Evolutionary conservation across 495 filamentous ascomycete genomes (phyloP), one percentile per base, ranked within the genome.

Genomic region (Evernia prunastri): DNA sequence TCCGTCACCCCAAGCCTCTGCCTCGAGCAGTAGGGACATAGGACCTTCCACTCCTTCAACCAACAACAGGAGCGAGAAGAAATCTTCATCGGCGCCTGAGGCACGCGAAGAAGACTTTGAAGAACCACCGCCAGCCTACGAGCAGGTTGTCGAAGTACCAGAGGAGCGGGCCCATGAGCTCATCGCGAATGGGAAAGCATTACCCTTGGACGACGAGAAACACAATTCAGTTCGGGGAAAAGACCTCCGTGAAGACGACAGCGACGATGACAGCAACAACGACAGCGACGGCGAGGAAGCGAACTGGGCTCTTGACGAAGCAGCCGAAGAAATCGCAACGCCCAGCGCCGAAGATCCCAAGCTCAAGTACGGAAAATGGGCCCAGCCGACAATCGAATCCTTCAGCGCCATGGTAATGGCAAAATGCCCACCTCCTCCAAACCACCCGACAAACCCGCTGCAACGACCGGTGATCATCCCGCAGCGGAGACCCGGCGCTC

Each of bases 401-500:
- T 66, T 68, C 37, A 64, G 63, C 36, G 42, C 56, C 8, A 15
- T 33, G 33, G 45, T 42, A 29, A 58, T 58, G 60, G 59, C 56
- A 0, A 56, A 47, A 58, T 60, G 59, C 40, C 58, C 59, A 1
- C 53, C 11, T 33, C 18, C 43, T 33, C 18, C 43, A 37, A 11
- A 43, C 4, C n/a, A 45, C 10, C 7, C 51, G 13, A 49, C 29
- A 6, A n/a, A 39, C 39, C 40, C 54, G 40, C 31, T 71, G 35
- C 29, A 62, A 33, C 60, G 57, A 54, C 69, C 69, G 39, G 69
- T 71, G 13, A 66, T 74, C 25, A 67, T 72, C n/a, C 66, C 70
- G 1, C 72, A 74, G 62, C 68, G 71, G 25, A 63, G 68, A 56
- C 71, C 72, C 37, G 69, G 67, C 37, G 56, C 61, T 18, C 72